phyloP scores from a whole-genome alignment of 345 rosid genomes.

The Camelina neglecta region DNA sequence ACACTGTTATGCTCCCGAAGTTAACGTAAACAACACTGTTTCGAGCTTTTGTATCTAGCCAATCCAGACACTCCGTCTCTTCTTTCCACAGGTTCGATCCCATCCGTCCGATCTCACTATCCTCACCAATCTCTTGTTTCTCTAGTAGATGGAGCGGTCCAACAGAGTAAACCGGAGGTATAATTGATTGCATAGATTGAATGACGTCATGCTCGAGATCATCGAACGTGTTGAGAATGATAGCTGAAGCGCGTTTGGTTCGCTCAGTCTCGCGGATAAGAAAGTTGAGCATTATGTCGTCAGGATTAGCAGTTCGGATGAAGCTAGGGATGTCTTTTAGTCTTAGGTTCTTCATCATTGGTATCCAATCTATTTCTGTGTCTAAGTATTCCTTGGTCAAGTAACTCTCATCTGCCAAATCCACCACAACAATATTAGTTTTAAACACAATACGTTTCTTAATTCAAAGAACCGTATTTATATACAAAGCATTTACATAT shows the following conservation, averaged over 20 bases:
- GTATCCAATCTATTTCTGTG: conserved; percentile 56
- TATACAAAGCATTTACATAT: neutral
- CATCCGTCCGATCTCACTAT: conserved; percentile 30
- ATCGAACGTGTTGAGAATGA: conserved; percentile 54
- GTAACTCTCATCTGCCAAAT: conserved; percentile 51
- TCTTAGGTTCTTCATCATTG: conserved; percentile 49
- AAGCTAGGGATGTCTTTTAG: conserved; percentile 56
- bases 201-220: conserved; percentile 47
- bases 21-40: conserved; percentile 62
- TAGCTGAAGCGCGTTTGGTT: conserved; percentile 49
- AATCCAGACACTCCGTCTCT: conserved; percentile 49
- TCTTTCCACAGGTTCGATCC: conserved; percentile 61
- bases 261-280: neutral
- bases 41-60: conserved; percentile 52
- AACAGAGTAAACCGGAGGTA: conserved; percentile 49
- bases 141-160: conserved; percentile 52
- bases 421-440: neutral
- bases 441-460: neutral
- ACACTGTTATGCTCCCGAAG: conserved; percentile 62
- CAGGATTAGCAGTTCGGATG: conserved; percentile 49
- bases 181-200: conserved; percentile 36
- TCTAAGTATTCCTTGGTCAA: conserved; percentile 56
- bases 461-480: neutral
- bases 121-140: conserved; percentile 26
- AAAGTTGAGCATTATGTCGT: conserved; percentile 43